Percentiles rank a stretch among this genome's conserved stretches.
phyloP scores from a whole-genome alignment of 2,329 filamentous ascomycete species.

The Fusarium hostae region DNA sequence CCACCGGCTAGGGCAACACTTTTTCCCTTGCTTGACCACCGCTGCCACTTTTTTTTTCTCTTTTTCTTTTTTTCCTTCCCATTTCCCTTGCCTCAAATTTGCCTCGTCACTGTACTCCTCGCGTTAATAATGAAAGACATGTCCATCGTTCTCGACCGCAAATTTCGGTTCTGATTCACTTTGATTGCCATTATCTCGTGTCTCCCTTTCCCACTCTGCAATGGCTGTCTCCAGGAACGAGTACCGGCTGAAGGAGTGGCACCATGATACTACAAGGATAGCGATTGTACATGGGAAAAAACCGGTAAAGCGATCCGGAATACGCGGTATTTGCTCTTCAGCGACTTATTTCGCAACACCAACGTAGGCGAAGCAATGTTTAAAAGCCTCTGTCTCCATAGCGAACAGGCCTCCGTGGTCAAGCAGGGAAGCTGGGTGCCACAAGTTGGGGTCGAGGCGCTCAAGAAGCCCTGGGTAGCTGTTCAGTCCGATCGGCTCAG shows the following conservation, averaged over 20 bases:
- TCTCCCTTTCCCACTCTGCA: background rate
- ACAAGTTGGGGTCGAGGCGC: constrained; percentile 51
- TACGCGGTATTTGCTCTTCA: background rate
- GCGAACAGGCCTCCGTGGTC: constrained; percentile 53
- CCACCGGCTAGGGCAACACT: background rate
- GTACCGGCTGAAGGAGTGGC: background rate
- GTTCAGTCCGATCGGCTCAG: constrained; percentile 54
- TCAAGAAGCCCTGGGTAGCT: constrained; percentile 54
- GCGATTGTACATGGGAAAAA: background rate
- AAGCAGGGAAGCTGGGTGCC: constrained; percentile 52
- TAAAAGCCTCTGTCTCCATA: constrained; percentile 51
- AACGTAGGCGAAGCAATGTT: constrained; percentile 50
- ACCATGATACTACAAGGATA: background rate
- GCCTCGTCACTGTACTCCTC: too few relatives aligned
- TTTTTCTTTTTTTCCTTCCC: too few relatives aligned
- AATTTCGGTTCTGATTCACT: background rate
- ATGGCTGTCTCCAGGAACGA: background rate
- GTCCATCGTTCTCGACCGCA: background rate
- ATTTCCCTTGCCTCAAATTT: too few relatives aligned
- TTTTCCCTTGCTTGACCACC: background rate
- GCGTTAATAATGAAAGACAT: background rate
- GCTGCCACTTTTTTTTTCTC: background rate
- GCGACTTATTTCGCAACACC: constrained; percentile 47
- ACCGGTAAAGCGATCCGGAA: background rate
- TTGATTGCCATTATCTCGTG: background rate